Conservation (phyloP, 108 stramenopile species). For the Ochromonas danica region DNA sequence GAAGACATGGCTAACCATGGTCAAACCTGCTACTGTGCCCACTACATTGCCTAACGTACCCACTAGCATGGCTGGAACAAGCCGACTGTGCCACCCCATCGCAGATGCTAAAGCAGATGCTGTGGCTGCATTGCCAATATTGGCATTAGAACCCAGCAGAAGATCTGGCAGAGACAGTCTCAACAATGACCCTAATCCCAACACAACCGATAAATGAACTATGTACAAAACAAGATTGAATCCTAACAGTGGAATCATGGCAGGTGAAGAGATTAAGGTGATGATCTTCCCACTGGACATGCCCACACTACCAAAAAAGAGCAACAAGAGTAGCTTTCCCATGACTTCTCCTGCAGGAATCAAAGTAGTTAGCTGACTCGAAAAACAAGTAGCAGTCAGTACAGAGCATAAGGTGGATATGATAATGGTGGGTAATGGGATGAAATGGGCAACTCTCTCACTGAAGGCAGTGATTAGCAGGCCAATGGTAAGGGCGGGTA, state of each 20-base stretch:
- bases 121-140: slow-evolving; percentile 37
- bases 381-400: background rate
- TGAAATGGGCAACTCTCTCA: background rate
- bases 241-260: background rate
- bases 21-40: slow-evolving; percentile 32
- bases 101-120: slow-evolving; percentile 30
- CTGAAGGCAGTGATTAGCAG: background rate
- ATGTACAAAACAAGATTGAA: slow-evolving; percentile 28
- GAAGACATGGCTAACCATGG: background rate
- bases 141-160: slow-evolving; percentile 34
- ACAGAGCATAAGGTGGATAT: background rate
- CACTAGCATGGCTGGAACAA: slow-evolving; percentile 34
- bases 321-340: slow-evolving; percentile 33
- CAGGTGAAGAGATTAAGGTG: background rate
- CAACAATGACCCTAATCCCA: slow-evolving; percentile 24
- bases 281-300: slow-evolving; percentile 1
- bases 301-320: slow-evolving; percentile 39
- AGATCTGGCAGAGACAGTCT: background rate
- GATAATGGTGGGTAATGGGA: background rate
- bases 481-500: background rate
- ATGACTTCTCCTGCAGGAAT: background rate
- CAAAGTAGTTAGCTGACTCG: background rate
- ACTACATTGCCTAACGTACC: slow-evolving; percentile 39
- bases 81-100: slow-evolving; percentile 33
- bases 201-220: slow-evolving; percentile 26